phyloP scores from a whole-genome alignment of 352 stramenopile species.

The Pythium myriotylum region DNA sequence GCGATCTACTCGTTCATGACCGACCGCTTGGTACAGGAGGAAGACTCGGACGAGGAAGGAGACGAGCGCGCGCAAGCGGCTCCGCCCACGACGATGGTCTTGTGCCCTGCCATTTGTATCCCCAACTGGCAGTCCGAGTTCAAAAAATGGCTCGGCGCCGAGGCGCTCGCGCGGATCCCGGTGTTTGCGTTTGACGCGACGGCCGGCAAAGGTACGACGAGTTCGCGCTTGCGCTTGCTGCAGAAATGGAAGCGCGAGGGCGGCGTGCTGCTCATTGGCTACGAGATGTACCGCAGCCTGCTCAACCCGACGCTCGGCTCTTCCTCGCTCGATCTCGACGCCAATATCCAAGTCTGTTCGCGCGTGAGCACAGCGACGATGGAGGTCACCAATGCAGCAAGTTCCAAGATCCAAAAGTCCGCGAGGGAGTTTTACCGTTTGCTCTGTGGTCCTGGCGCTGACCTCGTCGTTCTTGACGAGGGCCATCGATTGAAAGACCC shows the following conservation, averaged over 20 bases:
- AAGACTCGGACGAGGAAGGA: not conserved
- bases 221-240: conserved; percentile 54
- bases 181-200: conserved; percentile 66
- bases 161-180: conserved; percentile 55
- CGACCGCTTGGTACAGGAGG: conserved; percentile 38
- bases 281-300: conserved; percentile 89
- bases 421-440: conserved; percentile 54
- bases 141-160: conserved; percentile 92
- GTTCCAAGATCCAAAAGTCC: conserved; percentile 54
- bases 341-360: conserved; percentile 66
- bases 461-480: conserved; percentile 87
- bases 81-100: conserved; percentile 79
- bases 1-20: conserved; percentile 83
- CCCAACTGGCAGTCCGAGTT: conserved; percentile 98
- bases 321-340: conserved; percentile 34
- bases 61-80: not conserved
- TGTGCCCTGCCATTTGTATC: conserved; percentile 96
- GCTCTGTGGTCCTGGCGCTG: conserved; percentile 64
- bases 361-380: conserved; percentile 64
- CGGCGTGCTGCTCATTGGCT: conserved; percentile 85
- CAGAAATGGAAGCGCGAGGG: conserved; percentile 75
- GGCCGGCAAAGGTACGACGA: conserved; percentile 55
- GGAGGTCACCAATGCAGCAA: conserved; percentile 59
- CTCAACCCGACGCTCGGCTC: conserved; percentile 63
- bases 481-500: conserved; percentile 88